These are phyloP conservation scores for Ogataea hybrid DNA, from an alignment of 1,139 yeast species.

Conservation along the genomic window DNA sequence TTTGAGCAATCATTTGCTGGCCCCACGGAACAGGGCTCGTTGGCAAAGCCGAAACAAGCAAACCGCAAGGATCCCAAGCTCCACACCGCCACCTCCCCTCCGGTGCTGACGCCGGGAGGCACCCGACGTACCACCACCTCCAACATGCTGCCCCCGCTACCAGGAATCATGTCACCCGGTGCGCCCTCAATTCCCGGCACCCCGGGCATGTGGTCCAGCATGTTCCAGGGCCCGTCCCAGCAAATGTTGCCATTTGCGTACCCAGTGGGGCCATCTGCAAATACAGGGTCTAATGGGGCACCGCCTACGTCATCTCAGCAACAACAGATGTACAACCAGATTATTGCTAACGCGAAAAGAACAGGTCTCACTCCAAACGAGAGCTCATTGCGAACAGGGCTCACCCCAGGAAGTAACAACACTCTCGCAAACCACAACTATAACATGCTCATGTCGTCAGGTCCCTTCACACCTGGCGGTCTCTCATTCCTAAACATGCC, in stretches of 20 bases:
- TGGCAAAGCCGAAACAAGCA: background rate
- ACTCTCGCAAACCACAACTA: conserved; percentile 19
- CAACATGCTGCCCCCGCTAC: conserved; percentile 45
- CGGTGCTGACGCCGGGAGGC: conserved; percentile 56
- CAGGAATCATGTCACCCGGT: conserved; percentile 36
- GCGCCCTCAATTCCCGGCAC: conserved; percentile 44
- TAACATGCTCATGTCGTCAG: conserved; percentile 22
- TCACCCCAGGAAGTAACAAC: conserved; percentile 47
- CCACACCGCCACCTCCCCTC: conserved; percentile 40
- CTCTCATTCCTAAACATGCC: conserved; percentile 28
- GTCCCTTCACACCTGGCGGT: conserved; percentile 39
- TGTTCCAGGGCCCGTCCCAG: conserved; percentile 37
- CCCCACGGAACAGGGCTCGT: conserved; percentile 22
- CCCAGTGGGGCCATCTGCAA: conserved; percentile 7
- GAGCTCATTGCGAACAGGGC: conserved; percentile 61
- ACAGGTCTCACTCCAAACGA: conserved; percentile 73
- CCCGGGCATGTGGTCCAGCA: conserved; percentile 48
- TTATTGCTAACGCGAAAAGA: conserved; percentile 31
- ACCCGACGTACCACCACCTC: conserved; percentile 34
- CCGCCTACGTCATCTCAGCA: conserved; percentile 11
- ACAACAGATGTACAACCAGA: conserved; percentile 27
- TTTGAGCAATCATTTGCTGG: conserved; percentile 93
- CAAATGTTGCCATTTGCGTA: conserved; percentile 11
- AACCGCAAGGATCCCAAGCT: conserved; percentile 5
- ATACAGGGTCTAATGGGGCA: conserved; percentile 20